These are phyloP conservation scores for Cryptomeria japonica DNA, from an alignment of 75 land plant genomes.

Conservation along the genomic window DNA sequence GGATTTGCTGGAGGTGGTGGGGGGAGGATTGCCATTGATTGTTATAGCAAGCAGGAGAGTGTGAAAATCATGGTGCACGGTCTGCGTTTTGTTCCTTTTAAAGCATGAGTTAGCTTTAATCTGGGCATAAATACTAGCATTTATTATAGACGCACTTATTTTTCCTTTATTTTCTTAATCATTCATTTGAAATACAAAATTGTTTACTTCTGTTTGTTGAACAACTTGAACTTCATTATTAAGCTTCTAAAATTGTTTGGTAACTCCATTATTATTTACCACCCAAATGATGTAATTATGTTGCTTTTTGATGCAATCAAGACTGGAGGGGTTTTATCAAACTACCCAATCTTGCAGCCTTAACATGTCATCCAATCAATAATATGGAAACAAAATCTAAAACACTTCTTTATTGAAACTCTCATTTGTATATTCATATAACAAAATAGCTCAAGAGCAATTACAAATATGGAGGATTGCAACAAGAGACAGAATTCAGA, in stretches of 20 bases:
- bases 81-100: not conserved
- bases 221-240: not conserved
- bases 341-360: too few relatives aligned
- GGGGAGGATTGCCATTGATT: constrained; percentile 82
- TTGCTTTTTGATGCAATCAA: not conserved
- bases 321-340: too few relatives aligned
- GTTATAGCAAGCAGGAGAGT: constrained; percentile 29
- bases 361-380: too few relatives aligned
- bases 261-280: not conserved
- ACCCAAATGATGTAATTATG: not conserved
- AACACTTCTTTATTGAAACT: too few relatives aligned
- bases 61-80: constrained; percentile 16
- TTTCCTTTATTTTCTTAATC: not conserved
- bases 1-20: constrained; percentile 97
- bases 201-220: not conserved
- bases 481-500: too few relatives aligned
- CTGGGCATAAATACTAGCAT: not conserved
- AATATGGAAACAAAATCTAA: too few relatives aligned
- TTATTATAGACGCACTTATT: not conserved
- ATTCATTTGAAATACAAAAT: not conserved
- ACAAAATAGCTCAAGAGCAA: too few relatives aligned
- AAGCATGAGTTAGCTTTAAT: not conserved
- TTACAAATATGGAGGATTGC: too few relatives aligned
- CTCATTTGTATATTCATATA: too few relatives aligned
- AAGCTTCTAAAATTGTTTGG: not conserved